Percentiles rank a stretch among this genome's conserved stretches.
Evolutionary conservation across 192 early-diverging fungal species (phyloP).

Genomic region (Backusella tuberculispora): DNA sequence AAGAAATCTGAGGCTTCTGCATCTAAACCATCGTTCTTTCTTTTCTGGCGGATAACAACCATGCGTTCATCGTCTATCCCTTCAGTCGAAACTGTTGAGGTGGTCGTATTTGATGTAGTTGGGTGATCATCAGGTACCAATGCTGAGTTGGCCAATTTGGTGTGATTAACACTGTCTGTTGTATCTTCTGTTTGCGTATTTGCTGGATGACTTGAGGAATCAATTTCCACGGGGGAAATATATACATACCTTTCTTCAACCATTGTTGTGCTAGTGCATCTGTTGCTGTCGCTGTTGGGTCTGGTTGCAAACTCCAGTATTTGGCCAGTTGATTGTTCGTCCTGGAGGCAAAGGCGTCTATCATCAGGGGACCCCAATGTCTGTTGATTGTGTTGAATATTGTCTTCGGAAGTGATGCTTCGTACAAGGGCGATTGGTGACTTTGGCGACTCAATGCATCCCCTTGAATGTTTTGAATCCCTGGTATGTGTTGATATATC

Average conservation of each 20-base stretch:
- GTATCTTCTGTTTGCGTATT: not conserved
- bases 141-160: too few species aligned
- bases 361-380: not conserved
- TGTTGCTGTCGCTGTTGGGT: constrained; percentile 9
- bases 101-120: too few species aligned
- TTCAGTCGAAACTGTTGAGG: too few species aligned
- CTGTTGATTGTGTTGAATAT: constrained; percentile 7
- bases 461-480: constrained; percentile 16
- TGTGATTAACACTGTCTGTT: not conserved
- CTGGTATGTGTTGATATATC: constrained; percentile 11
- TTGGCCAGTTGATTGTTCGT: not conserved
- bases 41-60: too few species aligned
- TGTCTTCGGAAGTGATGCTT: not conserved
- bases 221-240: not conserved
- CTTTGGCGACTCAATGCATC: not conserved
- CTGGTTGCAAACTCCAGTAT: constrained; percentile 21
- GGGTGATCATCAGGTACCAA: too few species aligned
- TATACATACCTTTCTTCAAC: not conserved
- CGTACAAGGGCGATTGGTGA: not conserved
- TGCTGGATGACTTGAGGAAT: not conserved
- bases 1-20: too few species aligned
- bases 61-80: too few species aligned
- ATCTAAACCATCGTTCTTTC: too few species aligned
- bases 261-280: constrained; percentile 16
- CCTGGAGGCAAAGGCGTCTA: constrained; percentile 21